phyloP scores from a whole-genome alignment of 495 filamentous ascomycete species.

The Penicillium simplicissimum region DNA sequence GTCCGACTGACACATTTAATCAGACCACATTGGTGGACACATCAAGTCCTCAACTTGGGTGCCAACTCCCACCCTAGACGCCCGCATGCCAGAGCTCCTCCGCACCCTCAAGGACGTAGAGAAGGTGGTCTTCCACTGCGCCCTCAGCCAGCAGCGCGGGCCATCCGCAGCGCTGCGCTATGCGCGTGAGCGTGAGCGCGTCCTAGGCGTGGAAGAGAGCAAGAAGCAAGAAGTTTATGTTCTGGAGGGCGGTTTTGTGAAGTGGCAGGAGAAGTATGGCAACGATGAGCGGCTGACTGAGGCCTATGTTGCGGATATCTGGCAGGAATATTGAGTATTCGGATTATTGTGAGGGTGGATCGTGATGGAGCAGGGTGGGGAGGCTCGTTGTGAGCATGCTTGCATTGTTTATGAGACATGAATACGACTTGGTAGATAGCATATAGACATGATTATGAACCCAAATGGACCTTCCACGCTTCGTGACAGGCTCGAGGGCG shows the following conservation, averaged over 20 bases:
- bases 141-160: conserved; percentile 81
- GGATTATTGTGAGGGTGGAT: background rate
- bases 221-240: conserved; percentile 73
- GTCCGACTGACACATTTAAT: background rate
- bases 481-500: too few relatives aligned
- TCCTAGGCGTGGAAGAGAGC: conserved; percentile 35
- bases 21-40: conserved; percentile 92
- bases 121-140: conserved; percentile 91
- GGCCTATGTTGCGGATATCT: conserved; percentile 81
- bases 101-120: conserved; percentile 76
- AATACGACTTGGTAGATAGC: conserved; percentile 21
- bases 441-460: conserved; percentile 1
- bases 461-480: background rate
- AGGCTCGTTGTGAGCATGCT: background rate
- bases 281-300: conserved; percentile 81
- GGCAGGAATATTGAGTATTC: conserved; percentile 58
- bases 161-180: conserved; percentile 49
- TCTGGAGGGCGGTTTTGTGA: conserved; percentile 81
- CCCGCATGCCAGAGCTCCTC: conserved; percentile 76
- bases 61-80: conserved; percentile 70
- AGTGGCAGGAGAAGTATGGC: conserved; percentile 87
- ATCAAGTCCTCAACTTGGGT: conserved; percentile 72
- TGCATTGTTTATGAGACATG: conserved; percentile 16
- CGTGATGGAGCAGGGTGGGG: background rate
- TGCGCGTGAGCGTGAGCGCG: conserved; percentile 41